Conservation (phyloP, 768 basidiomycete species). For the Lactarius tabidus region DNA sequence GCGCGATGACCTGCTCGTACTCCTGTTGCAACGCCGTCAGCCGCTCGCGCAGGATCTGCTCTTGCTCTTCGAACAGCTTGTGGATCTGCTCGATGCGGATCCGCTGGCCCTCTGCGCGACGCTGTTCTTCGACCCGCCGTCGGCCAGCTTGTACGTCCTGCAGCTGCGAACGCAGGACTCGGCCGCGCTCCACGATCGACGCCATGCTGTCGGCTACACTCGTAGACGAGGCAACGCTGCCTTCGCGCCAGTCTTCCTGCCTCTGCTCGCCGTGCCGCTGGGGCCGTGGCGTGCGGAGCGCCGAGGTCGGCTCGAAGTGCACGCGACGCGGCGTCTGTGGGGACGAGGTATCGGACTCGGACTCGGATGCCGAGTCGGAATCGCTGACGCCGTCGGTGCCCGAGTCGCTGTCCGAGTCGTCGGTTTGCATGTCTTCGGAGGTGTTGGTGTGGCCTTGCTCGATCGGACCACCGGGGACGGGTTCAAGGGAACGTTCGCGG, state of each 20-base stretch:
- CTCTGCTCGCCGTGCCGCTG: background rate
- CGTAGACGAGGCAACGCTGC: background rate
- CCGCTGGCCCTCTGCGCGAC: background rate
- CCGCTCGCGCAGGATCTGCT: background rate
- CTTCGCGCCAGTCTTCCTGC: slow-evolving; percentile 1
- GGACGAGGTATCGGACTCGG: background rate
- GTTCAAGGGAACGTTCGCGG: slow-evolving; percentile 7
- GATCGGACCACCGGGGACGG: background rate
- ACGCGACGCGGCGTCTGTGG: background rate
- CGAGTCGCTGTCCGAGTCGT: background rate
- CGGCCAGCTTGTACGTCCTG: background rate
- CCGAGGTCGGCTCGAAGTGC: background rate
- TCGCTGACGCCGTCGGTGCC: background rate
- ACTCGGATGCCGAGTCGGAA: background rate
- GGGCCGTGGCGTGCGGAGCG: background rate
- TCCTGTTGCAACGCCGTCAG: background rate
- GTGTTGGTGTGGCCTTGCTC: background rate
- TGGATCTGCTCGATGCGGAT: background rate
- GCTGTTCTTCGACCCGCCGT: background rate
- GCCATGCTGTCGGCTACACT: slow-evolving; percentile 10
- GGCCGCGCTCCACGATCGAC: background rate
- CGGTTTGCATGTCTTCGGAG: background rate
- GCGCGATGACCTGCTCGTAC: background rate
- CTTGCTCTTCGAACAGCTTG: background rate
- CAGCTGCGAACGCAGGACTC: background rate